Evolutionary conservation across 768 basidiomycete genomes (phyloP), one percentile per base, ranked within the genome.

Genomic region (Tricholoma sp.): DNA sequence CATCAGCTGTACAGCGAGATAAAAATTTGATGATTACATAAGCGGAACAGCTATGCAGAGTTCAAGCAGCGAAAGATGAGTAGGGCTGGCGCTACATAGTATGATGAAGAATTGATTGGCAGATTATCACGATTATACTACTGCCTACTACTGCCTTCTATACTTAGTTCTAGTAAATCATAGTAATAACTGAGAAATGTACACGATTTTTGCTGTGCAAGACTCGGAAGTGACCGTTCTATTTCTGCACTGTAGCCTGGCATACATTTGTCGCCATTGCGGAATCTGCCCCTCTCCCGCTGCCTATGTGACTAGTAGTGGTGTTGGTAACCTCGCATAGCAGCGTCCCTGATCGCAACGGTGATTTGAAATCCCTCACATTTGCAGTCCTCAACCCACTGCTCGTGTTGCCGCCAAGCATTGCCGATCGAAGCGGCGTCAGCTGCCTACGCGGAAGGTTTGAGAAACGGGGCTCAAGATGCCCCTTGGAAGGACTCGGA

Each of bases 371-470:
- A 11, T 47, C 45, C 45, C 24, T 47, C 4, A 6, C 18, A 13
- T 10, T 15, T 12, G 24, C 45, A 47, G 24, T 47, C 28, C 15
- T 28, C 45, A 47, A 47, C 24, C 45, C 28, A 6, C 10, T 47
- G 45, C 24, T 28, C 24, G 44, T 41, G 24, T 24, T 24, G 29
- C 11, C 37, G 6, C 51, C 18, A 7, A 28, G 11, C 2, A 28
- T 39, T 31, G 41, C 11, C 7, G 37, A 37, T 6, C 18, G 20
- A 41, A 32, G 52, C 24, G 62, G 59, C 10, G 51, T 48, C 4
- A 58, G 52, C 48, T 54, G 56, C 50, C 59, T 55, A n/a, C 56
- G 52, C 18, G 59, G 56, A n/a, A 49, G 34, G 18, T 55, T 52
- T 6, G 50, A 51, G 17, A 55, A 51, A 33, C 18, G 13, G 28